A percentile compares a stretch with the other conserved stretches of the same genome.
Evolutionary conservation across 306 rosid genomes (phyloP).

Genomic region (Betula pendula): DNA sequence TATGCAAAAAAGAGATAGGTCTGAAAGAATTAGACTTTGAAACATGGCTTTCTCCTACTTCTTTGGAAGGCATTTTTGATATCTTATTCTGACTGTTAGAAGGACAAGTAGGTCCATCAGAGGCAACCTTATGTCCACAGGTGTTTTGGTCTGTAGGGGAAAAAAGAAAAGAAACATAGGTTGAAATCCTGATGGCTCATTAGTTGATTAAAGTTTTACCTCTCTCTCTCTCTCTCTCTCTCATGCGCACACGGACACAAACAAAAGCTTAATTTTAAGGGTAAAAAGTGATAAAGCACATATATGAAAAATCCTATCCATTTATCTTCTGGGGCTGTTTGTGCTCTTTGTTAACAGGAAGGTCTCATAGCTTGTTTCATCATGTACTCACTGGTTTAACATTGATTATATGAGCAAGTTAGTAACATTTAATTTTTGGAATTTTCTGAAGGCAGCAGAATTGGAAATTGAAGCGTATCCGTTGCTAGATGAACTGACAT

Average conservation of each 20-base stretch:
- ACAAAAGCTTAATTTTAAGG: background rate
- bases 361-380: constrained; percentile 11
- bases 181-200: background rate
- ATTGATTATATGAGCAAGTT: constrained; percentile 18
- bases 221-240: background rate
- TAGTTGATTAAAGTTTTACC: background rate
- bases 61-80: background rate
- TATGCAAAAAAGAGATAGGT: background rate
- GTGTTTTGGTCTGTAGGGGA: background rate
- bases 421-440: constrained; percentile 31
- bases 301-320: background rate
- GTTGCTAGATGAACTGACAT: constrained; percentile 84
- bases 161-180: background rate
- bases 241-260: background rate
- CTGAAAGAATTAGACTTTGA: background rate
- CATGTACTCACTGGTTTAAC: constrained; percentile 23
- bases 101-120: background rate
- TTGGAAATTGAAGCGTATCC: constrained; percentile 98
- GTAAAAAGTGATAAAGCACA: background rate
- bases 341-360: constrained; percentile 1
- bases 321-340: constrained; percentile 12
- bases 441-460: constrained; percentile 79
- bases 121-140: background rate
- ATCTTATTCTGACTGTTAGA: background rate
- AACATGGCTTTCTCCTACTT: background rate